Evolutionary conservation across 129 eudicot genomes (phyloP).

Genomic region (Calendula officinalis): DNA sequence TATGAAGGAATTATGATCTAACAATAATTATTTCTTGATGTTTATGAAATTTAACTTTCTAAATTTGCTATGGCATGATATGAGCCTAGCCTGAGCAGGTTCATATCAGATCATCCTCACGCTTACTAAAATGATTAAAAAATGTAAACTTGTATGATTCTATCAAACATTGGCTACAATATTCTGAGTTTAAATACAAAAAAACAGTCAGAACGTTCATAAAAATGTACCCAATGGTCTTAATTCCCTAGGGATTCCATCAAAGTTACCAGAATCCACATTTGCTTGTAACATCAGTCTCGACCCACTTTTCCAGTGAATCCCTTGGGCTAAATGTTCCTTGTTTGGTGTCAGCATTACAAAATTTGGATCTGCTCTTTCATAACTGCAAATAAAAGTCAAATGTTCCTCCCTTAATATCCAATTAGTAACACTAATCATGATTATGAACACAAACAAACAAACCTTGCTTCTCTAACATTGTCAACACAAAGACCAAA

Average conservation of each 20-base stretch:
- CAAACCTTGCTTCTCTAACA: constrained; percentile 74
- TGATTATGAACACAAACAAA: not conserved
- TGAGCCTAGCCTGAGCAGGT: too few relatives aligned
- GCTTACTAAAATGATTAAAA: too few relatives aligned
- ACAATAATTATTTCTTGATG: too few relatives aligned
- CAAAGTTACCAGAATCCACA: constrained; percentile 66
- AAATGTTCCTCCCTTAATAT: not conserved
- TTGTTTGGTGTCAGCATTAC: constrained; percentile 81
- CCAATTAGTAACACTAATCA: not conserved
- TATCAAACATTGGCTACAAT: too few relatives aligned
- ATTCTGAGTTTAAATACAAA: not conserved
- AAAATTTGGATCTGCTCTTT: constrained; percentile 81
- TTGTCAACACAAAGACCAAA: constrained; percentile 65
- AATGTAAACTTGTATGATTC: too few relatives aligned
- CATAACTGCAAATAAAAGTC: constrained; percentile 44
- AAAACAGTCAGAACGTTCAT: constrained; percentile 26
- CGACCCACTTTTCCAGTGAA: constrained; percentile 64
- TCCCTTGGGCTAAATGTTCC: constrained; percentile 79
- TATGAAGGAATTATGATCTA: too few relatives aligned
- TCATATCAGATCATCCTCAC: too few relatives aligned
- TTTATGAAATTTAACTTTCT: too few relatives aligned
- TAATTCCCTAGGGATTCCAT: constrained; percentile 64
- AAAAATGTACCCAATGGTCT: constrained; percentile 65
- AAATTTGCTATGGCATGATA: too few relatives aligned
- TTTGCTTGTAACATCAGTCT: constrained; percentile 61